phyloP scores from a whole-genome alignment of 2,329 filamentous ascomycete species.

The Neofusicoccum laricinum region DNA sequence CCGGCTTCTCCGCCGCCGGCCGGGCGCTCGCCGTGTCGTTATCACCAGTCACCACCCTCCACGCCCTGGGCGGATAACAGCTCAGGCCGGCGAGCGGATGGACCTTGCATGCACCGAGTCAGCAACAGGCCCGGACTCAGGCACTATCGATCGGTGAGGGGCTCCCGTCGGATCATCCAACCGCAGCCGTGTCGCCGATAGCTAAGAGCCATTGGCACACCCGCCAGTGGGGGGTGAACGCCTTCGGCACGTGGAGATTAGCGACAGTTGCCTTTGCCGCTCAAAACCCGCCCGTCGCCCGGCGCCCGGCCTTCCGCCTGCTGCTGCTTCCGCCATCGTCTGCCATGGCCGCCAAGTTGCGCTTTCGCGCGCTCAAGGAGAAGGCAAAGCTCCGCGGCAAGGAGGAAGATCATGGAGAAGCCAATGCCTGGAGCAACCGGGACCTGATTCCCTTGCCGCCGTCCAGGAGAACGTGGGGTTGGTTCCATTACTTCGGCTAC shows the following conservation, averaged over 20 bases:
- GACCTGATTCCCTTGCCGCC: constrained; percentile 39
- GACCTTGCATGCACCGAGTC: not conserved
- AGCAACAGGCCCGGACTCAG: no score
- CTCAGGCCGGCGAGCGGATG: not conserved
- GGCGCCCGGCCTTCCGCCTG: not conserved
- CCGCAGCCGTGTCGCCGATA: not conserved
- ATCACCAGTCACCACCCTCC: no score
- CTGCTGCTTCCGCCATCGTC: not conserved
- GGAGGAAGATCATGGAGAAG: constrained; percentile 44
- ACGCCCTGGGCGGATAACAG: no score
- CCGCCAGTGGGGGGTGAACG: not conserved
- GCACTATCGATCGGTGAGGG: not conserved
- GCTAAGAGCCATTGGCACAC: not conserved
- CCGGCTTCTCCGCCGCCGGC: constrained; percentile 10
- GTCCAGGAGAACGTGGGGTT: constrained; percentile 39
- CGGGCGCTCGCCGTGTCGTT: not conserved
- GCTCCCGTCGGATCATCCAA: not conserved
- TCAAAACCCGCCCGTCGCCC: not conserved
- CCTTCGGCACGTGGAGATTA: not conserved
- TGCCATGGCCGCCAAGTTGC: constrained; percentile 9
- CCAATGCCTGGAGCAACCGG: constrained; percentile 41
- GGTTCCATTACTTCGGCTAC: constrained; percentile 44
- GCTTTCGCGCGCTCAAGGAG: constrained; percentile 28
- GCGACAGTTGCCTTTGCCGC: not conserved
- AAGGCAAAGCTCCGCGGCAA: constrained; percentile 39